These are phyloP conservation scores for Venturia pyrina DNA, from an alignment of 2,329 filamentous ascomycete species.

Conservation along the genomic window DNA sequence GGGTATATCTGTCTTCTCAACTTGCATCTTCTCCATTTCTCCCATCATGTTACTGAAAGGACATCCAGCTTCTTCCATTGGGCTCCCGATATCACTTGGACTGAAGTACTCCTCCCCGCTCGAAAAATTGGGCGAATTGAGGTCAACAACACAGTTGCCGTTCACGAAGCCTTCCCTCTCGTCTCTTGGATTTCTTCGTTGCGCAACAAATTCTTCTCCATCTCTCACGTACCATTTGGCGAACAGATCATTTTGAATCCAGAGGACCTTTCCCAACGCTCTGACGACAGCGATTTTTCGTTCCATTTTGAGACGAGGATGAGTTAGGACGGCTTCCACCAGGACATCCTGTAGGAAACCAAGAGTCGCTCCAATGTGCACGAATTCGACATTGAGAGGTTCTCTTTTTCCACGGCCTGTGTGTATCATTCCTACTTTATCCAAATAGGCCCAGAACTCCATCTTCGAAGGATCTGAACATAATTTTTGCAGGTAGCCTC, in stretches of 20 bases:
- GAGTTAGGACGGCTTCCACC: conserved; percentile 63
- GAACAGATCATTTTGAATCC: conserved; percentile 82
- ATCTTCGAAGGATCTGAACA: conserved; percentile 65
- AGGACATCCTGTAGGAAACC: conserved; percentile 70
- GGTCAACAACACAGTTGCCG: conserved; percentile 23
- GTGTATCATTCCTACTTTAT: conserved; percentile 80
- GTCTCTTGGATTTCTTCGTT: conserved; percentile 10
- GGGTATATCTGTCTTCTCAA: background rate
- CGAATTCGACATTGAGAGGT: conserved; percentile 68
- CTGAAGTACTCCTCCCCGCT: conserved; percentile 6
- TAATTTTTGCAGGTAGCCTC: conserved; percentile 65
- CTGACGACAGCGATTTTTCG: conserved; percentile 66
- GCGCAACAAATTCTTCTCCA: conserved; percentile 46
- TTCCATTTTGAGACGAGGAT: conserved; percentile 55
- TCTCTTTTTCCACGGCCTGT: conserved; percentile 56
- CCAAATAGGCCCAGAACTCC: conserved; percentile 75
- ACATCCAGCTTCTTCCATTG: conserved; percentile 1
- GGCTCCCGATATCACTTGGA: background rate
- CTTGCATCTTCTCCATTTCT: conserved; percentile 3
- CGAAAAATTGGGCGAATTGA: background rate
- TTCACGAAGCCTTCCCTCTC: conserved; percentile 28
- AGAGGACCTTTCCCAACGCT: conserved; percentile 70
- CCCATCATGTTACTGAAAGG: background rate
- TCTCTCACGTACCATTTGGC: conserved; percentile 72
- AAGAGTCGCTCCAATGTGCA: conserved; percentile 64